These are phyloP conservation scores for Tephrocybe sp. DNA, from an alignment of 768 basidiomycete species.

Conservation along the genomic window DNA sequence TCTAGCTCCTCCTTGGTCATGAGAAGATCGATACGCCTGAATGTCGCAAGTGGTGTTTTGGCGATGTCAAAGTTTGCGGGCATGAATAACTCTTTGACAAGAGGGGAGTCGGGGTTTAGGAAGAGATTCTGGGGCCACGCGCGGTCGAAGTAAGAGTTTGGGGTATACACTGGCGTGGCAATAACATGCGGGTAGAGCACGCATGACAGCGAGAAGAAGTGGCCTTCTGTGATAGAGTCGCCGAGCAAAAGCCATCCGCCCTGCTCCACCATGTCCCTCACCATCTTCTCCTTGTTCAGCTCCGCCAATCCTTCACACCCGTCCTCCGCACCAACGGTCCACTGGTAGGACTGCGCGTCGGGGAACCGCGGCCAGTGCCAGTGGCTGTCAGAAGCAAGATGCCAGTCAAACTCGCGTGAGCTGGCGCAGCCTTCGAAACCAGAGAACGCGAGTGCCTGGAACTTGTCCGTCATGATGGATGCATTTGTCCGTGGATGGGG, in stretches of 20 bases:
- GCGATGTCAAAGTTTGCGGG: constrained; percentile 55
- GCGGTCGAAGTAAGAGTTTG: constrained; percentile 55
- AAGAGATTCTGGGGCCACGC: constrained; percentile 66
- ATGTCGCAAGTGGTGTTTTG: constrained; percentile 61
- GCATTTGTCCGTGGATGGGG: constrained; percentile 31
- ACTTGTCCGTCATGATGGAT: constrained; percentile 32
- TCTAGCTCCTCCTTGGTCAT: constrained; percentile 47
- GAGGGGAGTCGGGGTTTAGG: constrained; percentile 55
- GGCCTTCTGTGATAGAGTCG: constrained; percentile 70
- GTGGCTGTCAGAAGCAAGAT: constrained; percentile 52
- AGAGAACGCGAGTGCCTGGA: constrained; percentile 51
- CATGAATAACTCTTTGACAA: constrained; percentile 34
- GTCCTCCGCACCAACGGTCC: constrained; percentile 43
- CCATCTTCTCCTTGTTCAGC: constrained; percentile 41
- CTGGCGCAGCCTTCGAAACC: constrained; percentile 65
- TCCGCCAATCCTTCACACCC: constrained; percentile 41
- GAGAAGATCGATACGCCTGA: constrained; percentile 65
- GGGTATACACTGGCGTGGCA: constrained; percentile 62
- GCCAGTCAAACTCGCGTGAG: constrained; percentile 63
- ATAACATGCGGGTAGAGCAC: constrained; percentile 64
- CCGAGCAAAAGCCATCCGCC: constrained; percentile 72
- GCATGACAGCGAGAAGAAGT: constrained; percentile 75
- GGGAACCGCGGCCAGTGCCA: constrained; percentile 56
- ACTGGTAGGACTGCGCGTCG: constrained; percentile 47
- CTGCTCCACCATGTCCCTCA: constrained; percentile 61